A percentile compares a stretch with the other conserved stretches of the same genome.
Conservation (phyloP, 2,329 filamentous ascomycete species). For the Fusarium buharicum region DNA sequence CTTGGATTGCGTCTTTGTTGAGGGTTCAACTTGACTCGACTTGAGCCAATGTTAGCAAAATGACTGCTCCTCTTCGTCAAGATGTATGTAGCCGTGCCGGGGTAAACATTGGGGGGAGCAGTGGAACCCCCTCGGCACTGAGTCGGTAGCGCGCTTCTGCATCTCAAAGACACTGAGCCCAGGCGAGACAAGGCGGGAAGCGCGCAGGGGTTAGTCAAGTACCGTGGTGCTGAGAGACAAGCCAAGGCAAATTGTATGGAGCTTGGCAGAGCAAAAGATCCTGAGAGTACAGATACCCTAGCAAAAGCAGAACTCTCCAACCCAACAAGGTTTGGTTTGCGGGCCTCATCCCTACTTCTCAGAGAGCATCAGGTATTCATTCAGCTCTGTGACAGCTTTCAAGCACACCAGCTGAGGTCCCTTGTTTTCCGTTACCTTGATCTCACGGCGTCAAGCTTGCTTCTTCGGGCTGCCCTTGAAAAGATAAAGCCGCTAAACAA, state of each 20-base stretch:
- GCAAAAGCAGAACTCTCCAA: not conserved
- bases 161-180: constrained; percentile 32
- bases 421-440: constrained; percentile 15
- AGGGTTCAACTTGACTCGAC: constrained; percentile 23
- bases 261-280: constrained; percentile 36
- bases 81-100: constrained; percentile 10
- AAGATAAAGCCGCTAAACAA: constrained; percentile 31
- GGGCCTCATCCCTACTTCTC: constrained; percentile 10
- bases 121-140: constrained; percentile 39
- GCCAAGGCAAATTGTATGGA: constrained; percentile 28
- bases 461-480: constrained; percentile 15
- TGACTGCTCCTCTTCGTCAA: constrained; percentile 25
- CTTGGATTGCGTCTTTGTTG: constrained; percentile 2
- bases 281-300: constrained; percentile 2
- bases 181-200: constrained; percentile 35
- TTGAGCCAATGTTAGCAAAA: constrained; percentile 18
- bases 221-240: constrained; percentile 31
- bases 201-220: constrained; percentile 37
- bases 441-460: constrained; percentile 22
- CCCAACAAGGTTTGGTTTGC: constrained; percentile 6
- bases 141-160: constrained; percentile 37
- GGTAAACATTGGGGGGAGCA: constrained; percentile 27
- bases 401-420: constrained; percentile 16
- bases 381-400: constrained; percentile 7
- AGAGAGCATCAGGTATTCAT: not conserved